Evolutionary conservation across 192 early-diverging fungal species (phyloP).

Genomic region (Rhizophlyctis rosea): DNA sequence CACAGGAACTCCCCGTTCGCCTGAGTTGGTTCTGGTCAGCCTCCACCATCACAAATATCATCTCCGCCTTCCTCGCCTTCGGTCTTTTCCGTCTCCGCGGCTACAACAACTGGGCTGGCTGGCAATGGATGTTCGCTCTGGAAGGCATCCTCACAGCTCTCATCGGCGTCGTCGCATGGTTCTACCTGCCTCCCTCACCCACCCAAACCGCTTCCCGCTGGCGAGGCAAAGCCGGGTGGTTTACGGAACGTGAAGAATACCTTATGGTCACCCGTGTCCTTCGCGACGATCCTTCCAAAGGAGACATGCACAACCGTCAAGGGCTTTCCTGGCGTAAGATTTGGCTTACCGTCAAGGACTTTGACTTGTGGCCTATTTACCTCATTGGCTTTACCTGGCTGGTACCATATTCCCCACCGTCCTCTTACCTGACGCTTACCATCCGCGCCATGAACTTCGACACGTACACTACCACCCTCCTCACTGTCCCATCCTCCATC

Average conservation of each 20-base stretch:
- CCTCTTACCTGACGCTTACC: slow-evolving; percentile 15
- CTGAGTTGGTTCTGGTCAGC: slow-evolving; percentile 53
- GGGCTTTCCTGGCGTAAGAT: slow-evolving; percentile 8
- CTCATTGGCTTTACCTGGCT: slow-evolving; percentile 23
- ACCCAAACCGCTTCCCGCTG: slow-evolving; percentile 8
- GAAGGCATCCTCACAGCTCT: slow-evolving; percentile 57
- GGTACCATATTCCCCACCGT: slow-evolving; percentile 10
- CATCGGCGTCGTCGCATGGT: slow-evolving; percentile 49
- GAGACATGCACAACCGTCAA: slow-evolving; percentile 11
- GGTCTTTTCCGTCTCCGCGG: slow-evolving; percentile 55
- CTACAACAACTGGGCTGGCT: slow-evolving; percentile 51
- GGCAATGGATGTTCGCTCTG: slow-evolving; percentile 67
- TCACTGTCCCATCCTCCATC: slow-evolving; percentile 16
- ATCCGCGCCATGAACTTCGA: slow-evolving; percentile 17
- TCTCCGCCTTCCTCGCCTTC: slow-evolving; percentile 52
- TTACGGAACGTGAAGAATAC: slow-evolving; percentile 50
- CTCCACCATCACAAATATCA: slow-evolving; percentile 27
- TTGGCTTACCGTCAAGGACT: slow-evolving; percentile 20
- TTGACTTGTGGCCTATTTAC: slow-evolving; percentile 22
- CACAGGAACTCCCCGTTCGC: slow-evolving; percentile 41
- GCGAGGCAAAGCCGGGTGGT: slow-evolving; percentile 27
- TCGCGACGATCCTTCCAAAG: slow-evolving; percentile 57
- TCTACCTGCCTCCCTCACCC: slow-evolving; percentile 53
- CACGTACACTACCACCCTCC: slow-evolving; percentile 18
- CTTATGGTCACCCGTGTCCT: slow-evolving; percentile 61